Base-by-base conservation (phyloP, 352 stramenopile species). In the Saprolegnia diclina region DNA sequence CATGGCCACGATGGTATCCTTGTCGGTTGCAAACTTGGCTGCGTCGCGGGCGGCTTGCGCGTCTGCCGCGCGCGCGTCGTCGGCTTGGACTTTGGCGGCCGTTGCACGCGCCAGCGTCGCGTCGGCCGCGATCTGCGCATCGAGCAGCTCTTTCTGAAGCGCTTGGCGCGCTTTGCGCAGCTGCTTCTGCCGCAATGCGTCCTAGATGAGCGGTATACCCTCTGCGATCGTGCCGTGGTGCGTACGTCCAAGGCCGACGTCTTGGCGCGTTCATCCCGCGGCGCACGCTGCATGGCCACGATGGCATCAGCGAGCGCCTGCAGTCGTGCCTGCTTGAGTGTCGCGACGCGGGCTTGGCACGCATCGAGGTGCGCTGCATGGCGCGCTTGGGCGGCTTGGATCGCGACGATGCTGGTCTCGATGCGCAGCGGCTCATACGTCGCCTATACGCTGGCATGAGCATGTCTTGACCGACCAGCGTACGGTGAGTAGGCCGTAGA, bases 271-370 rank as follows among this genome's bases (percentile, higher is more conserved):
- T 6, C 29, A 5, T 35, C 29, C 2, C 29, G 29, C 29, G 29
- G 29, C 29, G 29, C 29, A 5, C 29, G 6, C 42, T 69, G 21
- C 32, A 69, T 26, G 29, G 45, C 63, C 0, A 50, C 40, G 22
- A 69, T 61, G 5, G 63, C 24, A 29, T 69, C 63, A 7, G 63
- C 63, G 5, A 69, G n/a, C 18, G 21, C 45, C 42, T 69, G 45
- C n/a, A 69, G 45, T 22, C 52, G 44, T 11, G 18, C 32, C 18
- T 69, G 22, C 11, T 45, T 61, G 45, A 40, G 61, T 5, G 21
- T 21, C 18, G 40, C 6, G 13, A 69, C 29, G 9, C 29, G 32
- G 3, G 14, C 14, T 18, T 21, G 0, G n/a, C 19, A 50, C 29
- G 24, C 26, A 19, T 40, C 7, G 13, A 69, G 40, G 22, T 69